A percentile compares a stretch with the other conserved stretches of the same genome.
phyloP scores from a whole-genome alignment of 1,284 basidiomycete species.

The Ceraceosorus bombacis region DNA sequence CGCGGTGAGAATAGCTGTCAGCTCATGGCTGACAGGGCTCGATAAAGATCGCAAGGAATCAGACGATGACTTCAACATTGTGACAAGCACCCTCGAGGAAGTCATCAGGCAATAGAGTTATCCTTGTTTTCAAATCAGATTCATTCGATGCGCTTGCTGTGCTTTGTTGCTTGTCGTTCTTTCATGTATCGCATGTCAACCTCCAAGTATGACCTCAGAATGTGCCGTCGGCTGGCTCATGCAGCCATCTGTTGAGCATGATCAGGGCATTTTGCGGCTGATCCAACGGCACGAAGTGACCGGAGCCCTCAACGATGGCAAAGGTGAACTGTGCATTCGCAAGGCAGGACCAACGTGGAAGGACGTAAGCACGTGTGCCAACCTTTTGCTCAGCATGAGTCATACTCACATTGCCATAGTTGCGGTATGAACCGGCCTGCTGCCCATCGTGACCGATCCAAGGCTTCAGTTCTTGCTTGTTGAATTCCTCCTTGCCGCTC shows the following conservation, averaged over 20 bases:
- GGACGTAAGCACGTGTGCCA: not conserved
- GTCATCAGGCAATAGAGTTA: no score
- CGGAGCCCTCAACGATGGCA: constrained; percentile 31
- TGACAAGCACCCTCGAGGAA: no score
- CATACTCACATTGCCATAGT: not conserved
- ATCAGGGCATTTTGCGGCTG: constrained; percentile 29
- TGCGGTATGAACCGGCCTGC: constrained; percentile 3
- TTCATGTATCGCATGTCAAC: no score
- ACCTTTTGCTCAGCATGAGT: not conserved
- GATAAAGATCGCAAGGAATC: constrained; percentile 10
- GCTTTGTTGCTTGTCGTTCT: no score
- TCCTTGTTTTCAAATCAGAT: no score
- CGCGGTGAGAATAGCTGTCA: constrained; percentile 53
- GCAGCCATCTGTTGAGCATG: constrained; percentile 42
- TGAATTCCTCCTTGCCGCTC: constrained; percentile 27
- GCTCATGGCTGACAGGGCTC: constrained; percentile 52
- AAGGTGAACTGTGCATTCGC: constrained; percentile 30
- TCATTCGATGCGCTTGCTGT: no score
- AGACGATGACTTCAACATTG: no score
- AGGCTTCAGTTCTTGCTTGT: constrained; percentile 18
- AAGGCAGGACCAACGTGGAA: constrained; percentile 30
- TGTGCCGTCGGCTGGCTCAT: constrained; percentile 6
- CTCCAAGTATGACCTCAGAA: no score
- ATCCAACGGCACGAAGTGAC: constrained; percentile 46
- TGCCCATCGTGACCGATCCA: constrained; percentile 25